Evolutionary conservation across 1,139 yeast species (phyloP).

Genomic region (Nakaseomyces glabratus): DNA sequence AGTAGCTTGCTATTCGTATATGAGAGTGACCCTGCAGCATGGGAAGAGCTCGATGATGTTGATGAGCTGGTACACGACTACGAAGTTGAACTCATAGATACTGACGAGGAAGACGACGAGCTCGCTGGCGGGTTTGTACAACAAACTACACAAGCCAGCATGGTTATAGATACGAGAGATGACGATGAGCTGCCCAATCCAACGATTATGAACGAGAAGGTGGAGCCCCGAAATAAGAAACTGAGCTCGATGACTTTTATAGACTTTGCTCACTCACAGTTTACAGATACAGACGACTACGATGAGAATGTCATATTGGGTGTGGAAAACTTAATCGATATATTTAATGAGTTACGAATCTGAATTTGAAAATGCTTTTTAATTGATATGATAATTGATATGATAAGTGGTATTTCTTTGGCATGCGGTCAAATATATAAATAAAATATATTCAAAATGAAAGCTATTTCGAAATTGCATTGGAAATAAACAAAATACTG

Average conservation of each 20-base stretch:
- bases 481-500: no score
- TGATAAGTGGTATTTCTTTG: background rate
- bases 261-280: constrained; percentile 83
- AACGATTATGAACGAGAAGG: background rate
- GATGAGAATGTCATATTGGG: constrained; percentile 68
- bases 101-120: constrained; percentile 21
- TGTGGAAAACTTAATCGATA: constrained; percentile 46
- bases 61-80: constrained; percentile 37
- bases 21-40: constrained; percentile 53
- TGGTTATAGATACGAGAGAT: constrained; percentile 17
- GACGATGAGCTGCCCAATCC: no score
- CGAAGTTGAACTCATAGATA: constrained; percentile 30
- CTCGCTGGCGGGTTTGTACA: background rate
- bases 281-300: constrained; percentile 53
- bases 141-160: background rate
- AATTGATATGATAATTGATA: constrained; percentile 4
- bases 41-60: constrained; percentile 36
- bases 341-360: constrained; percentile 29
- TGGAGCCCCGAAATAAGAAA: background rate
- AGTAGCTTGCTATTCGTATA: constrained; percentile 66
- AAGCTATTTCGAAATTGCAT: no score
- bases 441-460: no score
- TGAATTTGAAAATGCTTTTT: no score
- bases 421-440: background rate
- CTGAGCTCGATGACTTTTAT: constrained; percentile 56